Base-by-base conservation (phyloP, 139 green algal species). In the Picochlorum costavermella region DNA sequence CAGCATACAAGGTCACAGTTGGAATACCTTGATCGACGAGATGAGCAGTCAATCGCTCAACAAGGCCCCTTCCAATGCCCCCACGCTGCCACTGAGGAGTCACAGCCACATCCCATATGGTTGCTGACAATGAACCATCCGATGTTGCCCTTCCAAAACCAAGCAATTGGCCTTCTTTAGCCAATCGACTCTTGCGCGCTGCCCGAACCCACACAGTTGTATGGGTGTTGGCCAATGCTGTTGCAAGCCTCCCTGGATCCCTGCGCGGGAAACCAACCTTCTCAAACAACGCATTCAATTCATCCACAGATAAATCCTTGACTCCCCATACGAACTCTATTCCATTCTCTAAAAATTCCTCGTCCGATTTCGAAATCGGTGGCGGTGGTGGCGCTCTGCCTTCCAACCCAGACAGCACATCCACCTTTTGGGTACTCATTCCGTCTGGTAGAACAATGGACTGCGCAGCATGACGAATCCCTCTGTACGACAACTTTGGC, bases 61-160 rank as follows among this genome's bases (percentile, higher is more conserved):
- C 81, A 25, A 92, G 45, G 0, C 68, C 89, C 8, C 88, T 57
- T 0, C 89, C 88, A 30, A 95, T 71, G 0, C 89, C 89, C 0
- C 33, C 60, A 4, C 84, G 75, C 72, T 96, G 89, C 88, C 87
- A 96, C 2, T 83, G 74, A 3, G 89, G 89, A 9, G 71, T 37
- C 9, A 85, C 88, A 29, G 87, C 83, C 56, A 95, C 88, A 69
- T 95, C 88, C 88, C 82, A 95, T 50, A 95, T 90, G 6, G 86
- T 91, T 13, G 86, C 88, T 6, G 65, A 77, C 20, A 96, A 67
- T 12, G 76, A 78, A 25, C 83, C 81, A 58, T 96, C 88, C 33
- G 72, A 85, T n/a, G 87, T 94, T 62, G 88, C 89, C 2, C 89
- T 79, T 2, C 81, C 88, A 81, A 96, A 94, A 12, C 82, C 89